phyloP scores from a whole-genome alignment of 352 stramenopile genomes.

The Phytophthora sp. region DNA sequence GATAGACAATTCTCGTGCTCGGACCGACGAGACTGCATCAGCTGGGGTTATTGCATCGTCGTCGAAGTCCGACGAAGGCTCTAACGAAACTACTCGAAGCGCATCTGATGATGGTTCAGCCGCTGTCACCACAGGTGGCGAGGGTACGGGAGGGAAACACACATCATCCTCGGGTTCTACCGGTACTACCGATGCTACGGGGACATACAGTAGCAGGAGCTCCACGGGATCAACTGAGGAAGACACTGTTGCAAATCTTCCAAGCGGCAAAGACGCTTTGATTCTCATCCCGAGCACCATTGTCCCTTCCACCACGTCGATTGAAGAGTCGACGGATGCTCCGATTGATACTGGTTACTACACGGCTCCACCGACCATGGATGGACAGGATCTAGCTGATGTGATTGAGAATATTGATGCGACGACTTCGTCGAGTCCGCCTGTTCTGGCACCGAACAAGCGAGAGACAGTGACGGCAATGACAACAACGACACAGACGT shows the following conservation, averaged over 20 bases:
- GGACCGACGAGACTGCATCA: conserved; percentile 11
- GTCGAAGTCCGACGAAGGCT: conserved; percentile 5
- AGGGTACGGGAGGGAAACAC: neutral
- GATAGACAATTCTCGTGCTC: neutral
- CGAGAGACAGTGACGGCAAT: no score
- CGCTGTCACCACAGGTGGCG: neutral
- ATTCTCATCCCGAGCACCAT: conserved; percentile 10
- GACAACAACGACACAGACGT: conserved; percentile 2
- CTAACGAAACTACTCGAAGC: conserved; percentile 10
- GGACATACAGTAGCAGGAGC: conserved; percentile 18
- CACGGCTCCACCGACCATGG: conserved; percentile 13
- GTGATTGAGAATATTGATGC: conserved; percentile 12
- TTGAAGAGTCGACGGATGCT: conserved; percentile 5
- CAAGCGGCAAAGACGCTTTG: conserved; percentile 14
- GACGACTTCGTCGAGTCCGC: conserved; percentile 5
- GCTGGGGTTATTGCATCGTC: neutral
- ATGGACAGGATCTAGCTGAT: conserved; percentile 18
- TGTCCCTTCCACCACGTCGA: neutral
- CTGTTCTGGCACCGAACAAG: no score
- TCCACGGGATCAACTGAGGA: conserved; percentile 6
- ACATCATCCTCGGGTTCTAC: conserved; percentile 5
- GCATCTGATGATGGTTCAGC: neutral
- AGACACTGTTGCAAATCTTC: conserved; percentile 3
- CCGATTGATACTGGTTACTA: conserved; percentile 23
- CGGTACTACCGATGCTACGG: conserved; percentile 11